Conservation (phyloP, 2,329 filamentous ascomycete genomes). For the Penicillium sp. region DNA sequence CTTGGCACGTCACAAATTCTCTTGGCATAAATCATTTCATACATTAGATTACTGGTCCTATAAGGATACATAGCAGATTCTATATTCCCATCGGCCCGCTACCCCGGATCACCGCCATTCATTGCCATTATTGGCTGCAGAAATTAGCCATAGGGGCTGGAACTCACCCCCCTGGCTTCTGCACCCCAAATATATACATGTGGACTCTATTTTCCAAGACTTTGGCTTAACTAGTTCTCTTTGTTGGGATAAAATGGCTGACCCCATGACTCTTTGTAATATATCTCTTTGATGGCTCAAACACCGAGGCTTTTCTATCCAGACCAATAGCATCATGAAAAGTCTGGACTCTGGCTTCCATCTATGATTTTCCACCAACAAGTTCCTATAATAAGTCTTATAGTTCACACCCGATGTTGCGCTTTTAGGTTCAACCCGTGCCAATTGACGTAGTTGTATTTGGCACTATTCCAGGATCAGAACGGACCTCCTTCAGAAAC, state of each 20-base stretch:
- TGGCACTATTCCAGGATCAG: slow-evolving; percentile 17
- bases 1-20: slow-evolving; percentile 17
- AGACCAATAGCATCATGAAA: background rate
- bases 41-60: too few relatives aligned
- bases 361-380: slow-evolving; percentile 1
- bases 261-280: background rate
- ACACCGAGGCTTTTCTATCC: background rate
- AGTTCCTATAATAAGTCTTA: background rate
- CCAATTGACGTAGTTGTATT: slow-evolving; percentile 4
- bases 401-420: background rate
- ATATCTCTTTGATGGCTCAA: background rate
- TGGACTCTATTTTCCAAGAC: background rate
- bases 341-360: background rate
- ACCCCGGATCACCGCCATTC: slow-evolving; percentile 16
- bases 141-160: background rate
- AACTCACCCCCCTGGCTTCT: background rate
- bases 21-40: slow-evolving; percentile 9
- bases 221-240: background rate
- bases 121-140: slow-evolving; percentile 7
- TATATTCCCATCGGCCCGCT: slow-evolving; percentile 19
- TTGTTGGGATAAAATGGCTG: background rate
- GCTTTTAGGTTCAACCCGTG: background rate
- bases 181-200: background rate
- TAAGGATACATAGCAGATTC: background rate
- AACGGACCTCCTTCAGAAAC: slow-evolving; percentile 9